Base-by-base conservation (phyloP, 2,329 filamentous ascomycete species). In the Scedosporium dehoogii region DNA sequence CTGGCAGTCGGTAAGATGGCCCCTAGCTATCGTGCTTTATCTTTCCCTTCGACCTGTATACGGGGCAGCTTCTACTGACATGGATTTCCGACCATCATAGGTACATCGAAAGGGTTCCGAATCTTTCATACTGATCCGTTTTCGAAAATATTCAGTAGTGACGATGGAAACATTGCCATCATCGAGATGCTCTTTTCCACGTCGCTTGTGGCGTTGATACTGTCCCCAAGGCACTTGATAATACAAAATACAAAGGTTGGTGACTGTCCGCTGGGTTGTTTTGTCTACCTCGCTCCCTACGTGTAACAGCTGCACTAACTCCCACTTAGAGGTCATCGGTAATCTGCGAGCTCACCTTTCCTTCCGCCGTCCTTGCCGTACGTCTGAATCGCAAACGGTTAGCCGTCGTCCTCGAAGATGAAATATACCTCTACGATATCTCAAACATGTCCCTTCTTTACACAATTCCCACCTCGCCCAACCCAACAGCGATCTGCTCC, bases 111-210 rank as follows among this genome's bases (percentile, higher is more conserved):
- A 76, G 94, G 94, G 65, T 97, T 97, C 74, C 90, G 92, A 67
- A 93, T 97, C 71, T 99, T 96, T 76, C 93, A 92, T 67, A 97
- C 93, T 67, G 94, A 97, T 68, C 93, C 94, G 0, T 99, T 97
- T 74, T 88, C 89, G 68, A 94, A 96, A 76, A 92, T 92, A 71
- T 97, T 94, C 75, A 93, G 92, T 73, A 94, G 91, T 71, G 90
- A 93, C 73, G 92, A 97, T 72, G 91, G 91, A 64, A 96, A 97
- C 74, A 93, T 99, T 62, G 90, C 92, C 57, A 92, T 97, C 67
- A 88, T 97, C 70, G 94, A 99, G 79, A 97, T 97, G 92, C 86
- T 99, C 67, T 99, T 99, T 76, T 97, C 93, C 38, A 97, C 94
- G 38, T 97, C 94, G 2, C 85, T 99, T 42, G 93, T 99, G 63